Conservation (phyloP, 345 rosid genomes). For the Conringia planisiliqua region DNA sequence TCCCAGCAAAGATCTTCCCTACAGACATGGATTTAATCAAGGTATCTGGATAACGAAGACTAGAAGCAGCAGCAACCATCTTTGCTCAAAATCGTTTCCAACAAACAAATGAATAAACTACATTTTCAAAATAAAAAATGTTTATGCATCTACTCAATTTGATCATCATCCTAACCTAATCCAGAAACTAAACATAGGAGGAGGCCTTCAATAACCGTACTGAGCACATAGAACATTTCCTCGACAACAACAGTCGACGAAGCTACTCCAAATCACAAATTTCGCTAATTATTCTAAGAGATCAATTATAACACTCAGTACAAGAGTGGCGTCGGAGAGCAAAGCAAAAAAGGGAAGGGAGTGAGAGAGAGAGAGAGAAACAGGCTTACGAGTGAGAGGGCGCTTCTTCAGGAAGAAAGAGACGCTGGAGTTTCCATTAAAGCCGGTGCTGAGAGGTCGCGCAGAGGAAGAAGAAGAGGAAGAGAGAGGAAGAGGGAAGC, state of each 20-base stretch:
- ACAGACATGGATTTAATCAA: slow-evolving; percentile 41
- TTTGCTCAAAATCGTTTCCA: background rate
- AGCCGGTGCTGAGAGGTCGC: slow-evolving; percentile 27
- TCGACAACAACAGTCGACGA: background rate
- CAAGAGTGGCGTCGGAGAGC: slow-evolving; percentile 8
- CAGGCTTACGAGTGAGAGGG: slow-evolving; percentile 48
- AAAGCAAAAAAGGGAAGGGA: background rate
- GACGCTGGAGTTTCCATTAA: slow-evolving; percentile 38
- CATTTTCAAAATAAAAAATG: background rate
- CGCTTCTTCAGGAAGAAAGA: slow-evolving; percentile 52
- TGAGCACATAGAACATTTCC: background rate
- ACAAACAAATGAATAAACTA: background rate
- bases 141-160: background rate
- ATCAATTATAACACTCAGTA: background rate
- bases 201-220: background rate
- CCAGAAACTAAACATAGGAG: background rate
- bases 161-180: slow-evolving; percentile 6
- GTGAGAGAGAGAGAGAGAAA: background rate
- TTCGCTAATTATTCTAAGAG: background rate
- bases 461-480: background rate
- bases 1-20: slow-evolving; percentile 80
- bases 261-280: background rate
- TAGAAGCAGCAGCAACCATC: background rate
- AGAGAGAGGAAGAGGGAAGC: slow-evolving; percentile 25
- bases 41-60: background rate